Evolutionary conservation across 148 eudicot species (phyloP).

Genomic region (Diospyros kaki): DNA sequence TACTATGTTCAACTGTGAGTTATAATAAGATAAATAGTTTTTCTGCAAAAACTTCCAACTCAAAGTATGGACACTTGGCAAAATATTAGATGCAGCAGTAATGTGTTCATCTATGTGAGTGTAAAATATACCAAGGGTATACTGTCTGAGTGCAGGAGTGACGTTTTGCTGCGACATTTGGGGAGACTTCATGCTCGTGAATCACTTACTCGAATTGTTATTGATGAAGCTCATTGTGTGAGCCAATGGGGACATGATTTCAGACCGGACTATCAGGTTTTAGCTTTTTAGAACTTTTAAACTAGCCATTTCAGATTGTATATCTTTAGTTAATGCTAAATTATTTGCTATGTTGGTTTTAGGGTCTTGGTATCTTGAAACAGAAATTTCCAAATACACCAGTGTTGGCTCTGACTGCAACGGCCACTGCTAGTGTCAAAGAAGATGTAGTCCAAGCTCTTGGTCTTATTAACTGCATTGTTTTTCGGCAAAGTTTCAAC

Average conservation of each 20-base stretch:
- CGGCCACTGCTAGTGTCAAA: constrained; percentile 94
- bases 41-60: not conserved
- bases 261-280: constrained; percentile 98
- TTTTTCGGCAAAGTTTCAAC: constrained; percentile 95
- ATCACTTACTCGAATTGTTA: constrained; percentile 79
- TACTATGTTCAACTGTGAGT: not conserved
- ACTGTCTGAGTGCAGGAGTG: constrained; percentile 64
- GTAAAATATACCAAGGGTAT: constrained; percentile 14
- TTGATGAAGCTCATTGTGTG: constrained; percentile 99
- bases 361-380: constrained; percentile 95
- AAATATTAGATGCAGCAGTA: not conserved
- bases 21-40: not conserved
- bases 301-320: not conserved
- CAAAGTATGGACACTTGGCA: not conserved
- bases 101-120: not conserved
- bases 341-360: constrained; percentile 19
- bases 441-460: constrained; percentile 99
- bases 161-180: constrained; percentile 70
- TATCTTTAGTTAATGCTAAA: constrained; percentile 3
- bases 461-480: constrained; percentile 85
- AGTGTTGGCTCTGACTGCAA: constrained; percentile 94
- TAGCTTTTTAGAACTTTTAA: constrained; percentile 8
- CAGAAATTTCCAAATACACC: constrained; percentile 84
- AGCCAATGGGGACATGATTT: constrained; percentile 99
- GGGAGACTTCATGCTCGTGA: constrained; percentile 70